phyloP scores from a whole-genome alignment of 2,329 filamentous ascomycete species.

The Talaromyces sp. region DNA sequence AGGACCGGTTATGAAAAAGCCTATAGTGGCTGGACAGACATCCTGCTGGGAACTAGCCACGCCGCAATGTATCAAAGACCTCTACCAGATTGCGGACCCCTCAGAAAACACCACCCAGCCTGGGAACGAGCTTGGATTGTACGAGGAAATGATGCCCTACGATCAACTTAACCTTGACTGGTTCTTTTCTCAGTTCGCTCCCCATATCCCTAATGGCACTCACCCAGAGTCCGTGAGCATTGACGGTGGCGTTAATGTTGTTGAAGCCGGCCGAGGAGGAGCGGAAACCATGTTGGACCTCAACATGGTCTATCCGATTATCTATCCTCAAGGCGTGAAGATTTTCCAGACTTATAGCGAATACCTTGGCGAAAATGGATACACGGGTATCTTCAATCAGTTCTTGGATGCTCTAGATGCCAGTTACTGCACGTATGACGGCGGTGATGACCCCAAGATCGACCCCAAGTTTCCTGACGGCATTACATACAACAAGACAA shows the following conservation, averaged over 20 bases:
- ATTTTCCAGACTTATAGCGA: conserved; percentile 1
- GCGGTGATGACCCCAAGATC: conserved; percentile 5
- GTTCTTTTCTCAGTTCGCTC: neutral
- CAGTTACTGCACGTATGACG: conserved; percentile 8
- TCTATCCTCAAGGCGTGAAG: conserved; percentile 4
- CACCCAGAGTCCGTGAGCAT: neutral
- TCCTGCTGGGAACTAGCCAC: neutral
- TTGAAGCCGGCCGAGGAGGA: neutral
- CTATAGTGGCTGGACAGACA: neutral
- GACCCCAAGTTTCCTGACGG: conserved; percentile 5
- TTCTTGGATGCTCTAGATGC: conserved; percentile 7
- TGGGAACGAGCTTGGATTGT: conserved; percentile 3
- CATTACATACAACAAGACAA: neutral
- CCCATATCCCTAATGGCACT: conserved; percentile 2
- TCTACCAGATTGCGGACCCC: conserved; percentile 1
- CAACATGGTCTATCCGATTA: neutral
- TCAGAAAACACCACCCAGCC: neutral
- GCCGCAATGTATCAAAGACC: conserved; percentile 2
- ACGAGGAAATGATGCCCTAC: neutral
- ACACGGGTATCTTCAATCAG: conserved; percentile 1
- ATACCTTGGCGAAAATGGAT: neutral
- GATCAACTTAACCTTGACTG: neutral
- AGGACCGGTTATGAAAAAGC: neutral
- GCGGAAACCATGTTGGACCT: conserved; percentile 3
- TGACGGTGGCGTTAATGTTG: neutral